phyloP scores from a whole-genome alignment of 2,329 filamentous ascomycete species.

The Furcasterigmium furcatum region DNA sequence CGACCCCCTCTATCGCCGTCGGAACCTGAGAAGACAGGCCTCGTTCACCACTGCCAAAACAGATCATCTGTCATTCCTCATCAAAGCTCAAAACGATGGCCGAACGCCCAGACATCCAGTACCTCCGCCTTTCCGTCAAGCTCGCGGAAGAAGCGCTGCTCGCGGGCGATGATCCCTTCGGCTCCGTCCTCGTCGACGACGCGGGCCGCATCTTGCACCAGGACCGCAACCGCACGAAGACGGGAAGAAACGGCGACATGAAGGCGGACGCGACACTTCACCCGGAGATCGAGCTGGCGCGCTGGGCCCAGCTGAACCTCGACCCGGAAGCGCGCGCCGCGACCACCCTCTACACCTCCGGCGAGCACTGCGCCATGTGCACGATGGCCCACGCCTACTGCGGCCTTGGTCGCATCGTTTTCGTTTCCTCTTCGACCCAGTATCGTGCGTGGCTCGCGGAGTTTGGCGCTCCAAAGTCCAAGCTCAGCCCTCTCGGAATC shows the following conservation, averaged over 20 bases:
- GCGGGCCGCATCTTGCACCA: slow-evolving; percentile 20
- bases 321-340: slow-evolving; percentile 33
- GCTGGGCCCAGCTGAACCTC: slow-evolving; percentile 30
- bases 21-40: no score
- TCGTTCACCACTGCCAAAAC: not conserved
- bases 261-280: slow-evolving; percentile 27
- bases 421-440: slow-evolving; percentile 24
- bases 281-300: slow-evolving; percentile 31
- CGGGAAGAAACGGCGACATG: slow-evolving; percentile 18
- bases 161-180: slow-evolving; percentile 31
- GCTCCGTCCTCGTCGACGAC: slow-evolving; percentile 28
- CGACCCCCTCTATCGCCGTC: no score
- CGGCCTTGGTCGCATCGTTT: slow-evolving; percentile 30
- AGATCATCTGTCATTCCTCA: not conserved
- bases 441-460: slow-evolving; percentile 22
- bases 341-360: slow-evolving; percentile 30
- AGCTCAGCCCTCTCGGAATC: slow-evolving; percentile 21
- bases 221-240: slow-evolving; percentile 29
- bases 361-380: slow-evolving; percentile 34
- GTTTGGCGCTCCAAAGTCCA: slow-evolving; percentile 13
- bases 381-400: slow-evolving; percentile 28
- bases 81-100: slow-evolving; percentile 8
- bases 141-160: slow-evolving; percentile 31
- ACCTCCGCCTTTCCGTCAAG: slow-evolving; percentile 17
- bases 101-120: slow-evolving; percentile 5